phyloP scores from a whole-genome alignment of 768 basidiomycete genomes.

The Gautieria morchelliformis region DNA sequence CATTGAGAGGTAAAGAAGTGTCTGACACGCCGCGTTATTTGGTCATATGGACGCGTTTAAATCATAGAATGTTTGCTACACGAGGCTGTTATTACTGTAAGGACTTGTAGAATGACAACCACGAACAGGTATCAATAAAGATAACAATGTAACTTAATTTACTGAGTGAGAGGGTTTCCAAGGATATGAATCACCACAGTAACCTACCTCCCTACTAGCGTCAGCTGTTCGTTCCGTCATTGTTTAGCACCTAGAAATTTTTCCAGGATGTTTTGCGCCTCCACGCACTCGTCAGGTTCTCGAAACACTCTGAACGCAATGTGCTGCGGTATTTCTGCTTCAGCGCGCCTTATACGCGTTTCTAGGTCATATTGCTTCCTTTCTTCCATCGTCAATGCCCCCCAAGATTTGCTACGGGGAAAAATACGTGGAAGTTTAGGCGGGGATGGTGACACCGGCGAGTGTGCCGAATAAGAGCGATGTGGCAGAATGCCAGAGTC shows the following conservation, averaged over 20 bases:
- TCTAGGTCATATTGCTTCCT: constrained; percentile 51
- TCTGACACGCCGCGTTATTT: too few species aligned
- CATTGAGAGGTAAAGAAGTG: neutral
- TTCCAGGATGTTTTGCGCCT: constrained; percentile 20
- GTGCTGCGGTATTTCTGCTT: constrained; percentile 46
- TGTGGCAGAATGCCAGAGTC: neutral
- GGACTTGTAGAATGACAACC: too few species aligned
- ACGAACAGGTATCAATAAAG: too few species aligned
- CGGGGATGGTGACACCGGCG: neutral
- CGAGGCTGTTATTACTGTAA: too few species aligned
- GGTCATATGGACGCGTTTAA: too few species aligned
- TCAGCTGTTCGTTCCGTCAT: too few species aligned
- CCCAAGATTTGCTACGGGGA: neutral
- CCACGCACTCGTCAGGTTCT: constrained; percentile 58
- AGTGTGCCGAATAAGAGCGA: neutral
- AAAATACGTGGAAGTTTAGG: neutral
- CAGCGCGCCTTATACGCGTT: constrained; percentile 51
- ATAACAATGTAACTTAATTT: too few species aligned
- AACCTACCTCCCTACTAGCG: too few species aligned
- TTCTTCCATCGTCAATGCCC: constrained; percentile 38
- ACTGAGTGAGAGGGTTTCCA: too few species aligned
- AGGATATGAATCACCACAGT: too few species aligned
- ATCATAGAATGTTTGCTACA: too few species aligned
- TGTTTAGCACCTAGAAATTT: neutral
- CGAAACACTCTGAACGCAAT: constrained; percentile 59